These are phyloP conservation scores for Fusarium albidum DNA, from an alignment of 2,329 filamentous ascomycete species.

Conservation along the genomic window DNA sequence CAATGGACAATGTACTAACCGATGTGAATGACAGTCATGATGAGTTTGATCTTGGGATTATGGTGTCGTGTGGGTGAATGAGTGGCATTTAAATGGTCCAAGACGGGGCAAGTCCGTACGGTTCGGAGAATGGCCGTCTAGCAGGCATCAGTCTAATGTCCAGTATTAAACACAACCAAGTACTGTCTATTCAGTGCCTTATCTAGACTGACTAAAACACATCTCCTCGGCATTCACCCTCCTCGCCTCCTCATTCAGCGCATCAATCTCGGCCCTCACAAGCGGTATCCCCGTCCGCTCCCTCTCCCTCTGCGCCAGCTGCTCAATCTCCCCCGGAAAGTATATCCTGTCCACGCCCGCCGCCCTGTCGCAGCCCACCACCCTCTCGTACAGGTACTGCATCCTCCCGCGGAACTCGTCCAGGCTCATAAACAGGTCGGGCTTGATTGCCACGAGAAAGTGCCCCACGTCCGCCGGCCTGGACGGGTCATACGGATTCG, in stretches of 20 bases:
- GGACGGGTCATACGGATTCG: constrained; percentile 77
- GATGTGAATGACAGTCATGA: constrained; percentile 48
- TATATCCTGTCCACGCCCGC: constrained; percentile 66
- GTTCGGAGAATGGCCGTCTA: no score
- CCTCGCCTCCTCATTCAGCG: constrained; percentile 61
- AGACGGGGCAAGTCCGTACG: no score
- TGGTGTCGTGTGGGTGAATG: no score
- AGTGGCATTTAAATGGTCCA: no score
- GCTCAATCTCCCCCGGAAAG: constrained; percentile 70
- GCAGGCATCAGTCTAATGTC: no score
- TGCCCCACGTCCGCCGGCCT: constrained; percentile 76
- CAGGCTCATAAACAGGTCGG: constrained; percentile 75
- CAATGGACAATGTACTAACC: constrained; percentile 28
- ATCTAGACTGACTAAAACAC: no score
- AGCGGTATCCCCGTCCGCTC: constrained; percentile 66
- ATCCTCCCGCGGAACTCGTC: constrained; percentile 74
- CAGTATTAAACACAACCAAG: no score
- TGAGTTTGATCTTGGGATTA: neutral
- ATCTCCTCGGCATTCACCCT: constrained; percentile 47
- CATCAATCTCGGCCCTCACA: constrained; percentile 63
- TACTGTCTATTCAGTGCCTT: no score
- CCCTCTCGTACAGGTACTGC: constrained; percentile 61
- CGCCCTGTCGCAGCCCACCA: constrained; percentile 62
- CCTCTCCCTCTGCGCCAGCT: constrained; percentile 59
- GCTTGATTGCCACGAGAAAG: constrained; percentile 76